A percentile compares a stretch with the other conserved stretches of the same genome.
Conservation (phyloP, 768 basidiomycete species). For the Dioszegia hungarica region DNA sequence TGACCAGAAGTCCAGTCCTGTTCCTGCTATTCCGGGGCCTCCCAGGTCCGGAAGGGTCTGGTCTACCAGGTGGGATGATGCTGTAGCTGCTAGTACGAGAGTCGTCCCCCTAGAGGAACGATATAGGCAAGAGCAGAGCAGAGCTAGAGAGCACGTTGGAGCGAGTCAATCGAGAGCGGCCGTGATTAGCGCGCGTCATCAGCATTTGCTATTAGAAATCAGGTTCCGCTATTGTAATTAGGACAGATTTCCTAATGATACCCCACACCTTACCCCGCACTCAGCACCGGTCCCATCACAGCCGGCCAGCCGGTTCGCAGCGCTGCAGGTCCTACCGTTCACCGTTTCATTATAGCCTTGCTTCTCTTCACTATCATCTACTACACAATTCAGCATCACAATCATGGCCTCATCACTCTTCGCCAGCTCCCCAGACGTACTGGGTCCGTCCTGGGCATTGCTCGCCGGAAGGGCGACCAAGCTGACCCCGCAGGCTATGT, state of each 20-base stretch:
- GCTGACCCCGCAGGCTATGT: constrained; percentile 9
- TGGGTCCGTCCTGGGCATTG: not conserved
- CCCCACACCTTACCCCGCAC: not conserved
- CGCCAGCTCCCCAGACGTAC: not conserved
- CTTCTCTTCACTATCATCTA: not conserved
- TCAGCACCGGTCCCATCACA: too few relatives aligned
- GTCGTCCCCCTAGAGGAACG: constrained; percentile 7
- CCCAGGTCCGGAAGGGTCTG: too few relatives aligned
- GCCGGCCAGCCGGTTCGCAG: too few relatives aligned
- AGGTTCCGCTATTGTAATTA: constrained; percentile 3
- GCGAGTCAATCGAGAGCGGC: not conserved
- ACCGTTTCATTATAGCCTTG: not conserved
- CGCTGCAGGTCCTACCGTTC: too few relatives aligned
- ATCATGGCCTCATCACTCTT: not conserved
- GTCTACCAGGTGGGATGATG: not conserved
- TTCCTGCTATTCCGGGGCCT: too few relatives aligned
- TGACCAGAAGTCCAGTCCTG: not conserved
- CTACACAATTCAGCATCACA: too few relatives aligned
- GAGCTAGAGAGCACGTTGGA: not conserved
- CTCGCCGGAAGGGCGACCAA: not conserved
- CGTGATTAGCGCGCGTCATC: not conserved
- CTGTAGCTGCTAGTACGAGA: not conserved
- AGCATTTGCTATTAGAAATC: not conserved
- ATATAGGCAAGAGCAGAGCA: not conserved
- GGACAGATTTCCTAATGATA: not conserved